Conservation (phyloP, 805 yeast species). For the Saccharomycopsis malanga region DNA sequence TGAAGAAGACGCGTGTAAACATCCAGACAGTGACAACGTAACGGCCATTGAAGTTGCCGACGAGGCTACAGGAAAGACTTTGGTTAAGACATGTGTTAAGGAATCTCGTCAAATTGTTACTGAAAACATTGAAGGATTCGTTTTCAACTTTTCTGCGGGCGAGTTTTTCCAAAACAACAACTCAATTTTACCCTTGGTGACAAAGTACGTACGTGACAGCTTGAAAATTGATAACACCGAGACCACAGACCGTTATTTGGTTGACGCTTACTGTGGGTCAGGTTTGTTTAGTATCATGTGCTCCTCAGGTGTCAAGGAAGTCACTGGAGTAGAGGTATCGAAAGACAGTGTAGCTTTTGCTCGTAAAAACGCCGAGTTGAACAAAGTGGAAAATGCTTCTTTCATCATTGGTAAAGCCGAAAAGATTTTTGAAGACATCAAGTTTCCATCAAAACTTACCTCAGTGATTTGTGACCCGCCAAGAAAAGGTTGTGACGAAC, state of each 20-base stretch:
- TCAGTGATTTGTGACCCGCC: slow-evolving; percentile 95
- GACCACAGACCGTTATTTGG: slow-evolving; percentile 56
- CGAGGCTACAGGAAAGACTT: slow-evolving; percentile 27
- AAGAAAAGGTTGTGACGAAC: slow-evolving; percentile 91
- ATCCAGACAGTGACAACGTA: slow-evolving; percentile 29
- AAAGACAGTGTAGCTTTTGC: slow-evolving; percentile 91
- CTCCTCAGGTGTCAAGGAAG: slow-evolving; percentile 70
- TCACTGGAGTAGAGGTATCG: slow-evolving; percentile 89
- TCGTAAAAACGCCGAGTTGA: slow-evolving; percentile 65
- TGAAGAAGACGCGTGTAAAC: slow-evolving; percentile 40
- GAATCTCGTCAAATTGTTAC: slow-evolving; percentile 70
- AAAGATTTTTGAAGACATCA: slow-evolving; percentile 70
- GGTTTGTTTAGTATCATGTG: slow-evolving; percentile 89
- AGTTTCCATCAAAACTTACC: slow-evolving; percentile 68
- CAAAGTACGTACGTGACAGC: slow-evolving; percentile 72
- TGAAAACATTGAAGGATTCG: slow-evolving; percentile 66
- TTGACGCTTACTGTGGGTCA: slow-evolving; percentile 95
- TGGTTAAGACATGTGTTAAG: slow-evolving; percentile 69
- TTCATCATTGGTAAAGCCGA: slow-evolving; percentile 93
- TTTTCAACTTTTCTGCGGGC: slow-evolving; percentile 86
- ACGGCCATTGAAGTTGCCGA: slow-evolving; percentile 31
- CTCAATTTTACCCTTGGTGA: slow-evolving; percentile 78
- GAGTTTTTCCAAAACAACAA: slow-evolving; percentile 96
- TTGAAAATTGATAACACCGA: slow-evolving; percentile 34
- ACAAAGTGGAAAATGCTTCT: slow-evolving; percentile 68